A percentile compares a stretch with the other conserved stretches of the same genome.
Evolutionary conservation across 371 early-diverging fungal species (phyloP).

Genomic region (Mucor lusitanicus): DNA sequence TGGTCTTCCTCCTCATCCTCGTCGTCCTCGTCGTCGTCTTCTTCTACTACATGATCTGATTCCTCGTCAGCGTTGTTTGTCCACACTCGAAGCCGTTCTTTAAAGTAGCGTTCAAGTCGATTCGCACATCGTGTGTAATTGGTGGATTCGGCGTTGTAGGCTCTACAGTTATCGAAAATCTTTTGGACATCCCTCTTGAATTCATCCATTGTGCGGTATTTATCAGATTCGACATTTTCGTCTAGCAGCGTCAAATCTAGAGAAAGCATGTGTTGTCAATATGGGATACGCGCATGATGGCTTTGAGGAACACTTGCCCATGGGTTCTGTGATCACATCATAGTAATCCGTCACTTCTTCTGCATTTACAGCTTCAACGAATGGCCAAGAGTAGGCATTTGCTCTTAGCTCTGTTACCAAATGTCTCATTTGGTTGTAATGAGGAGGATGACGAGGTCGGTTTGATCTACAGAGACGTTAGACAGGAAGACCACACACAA

Average conservation of each 20-base stretch:
- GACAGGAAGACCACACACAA: neutral
- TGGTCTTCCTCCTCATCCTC: neutral
- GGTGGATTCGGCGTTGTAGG: constrained; percentile 63
- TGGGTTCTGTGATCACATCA: constrained; percentile 95
- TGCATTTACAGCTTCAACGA: constrained; percentile 93
- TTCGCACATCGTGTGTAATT: constrained; percentile 71
- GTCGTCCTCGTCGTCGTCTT: neutral
- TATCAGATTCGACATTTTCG: constrained; percentile 54
- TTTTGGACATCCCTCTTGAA: constrained; percentile 39
- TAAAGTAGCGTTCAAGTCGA: constrained; percentile 53
- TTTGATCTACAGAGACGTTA: constrained; percentile 35
- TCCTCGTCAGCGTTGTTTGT: constrained; percentile 22
- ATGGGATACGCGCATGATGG: neutral
- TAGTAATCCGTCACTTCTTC: constrained; percentile 97
- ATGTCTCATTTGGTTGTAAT: constrained; percentile 72
- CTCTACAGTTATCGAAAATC: constrained; percentile 51
- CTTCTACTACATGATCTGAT: neutral
- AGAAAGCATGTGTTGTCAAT: neutral
- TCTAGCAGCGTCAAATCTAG: constrained; percentile 66
- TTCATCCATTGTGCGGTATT: constrained; percentile 44
- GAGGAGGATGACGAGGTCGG: constrained; percentile 53
- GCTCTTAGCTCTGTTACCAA: constrained; percentile 76
- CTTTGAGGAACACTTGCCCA: constrained; percentile 67
- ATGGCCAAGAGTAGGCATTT: constrained; percentile 95
- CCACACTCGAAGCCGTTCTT: constrained; percentile 42